phyloP scores from a whole-genome alignment of 768 basidiomycete genomes.

The Chalciporus sphaerocephalus region DNA sequence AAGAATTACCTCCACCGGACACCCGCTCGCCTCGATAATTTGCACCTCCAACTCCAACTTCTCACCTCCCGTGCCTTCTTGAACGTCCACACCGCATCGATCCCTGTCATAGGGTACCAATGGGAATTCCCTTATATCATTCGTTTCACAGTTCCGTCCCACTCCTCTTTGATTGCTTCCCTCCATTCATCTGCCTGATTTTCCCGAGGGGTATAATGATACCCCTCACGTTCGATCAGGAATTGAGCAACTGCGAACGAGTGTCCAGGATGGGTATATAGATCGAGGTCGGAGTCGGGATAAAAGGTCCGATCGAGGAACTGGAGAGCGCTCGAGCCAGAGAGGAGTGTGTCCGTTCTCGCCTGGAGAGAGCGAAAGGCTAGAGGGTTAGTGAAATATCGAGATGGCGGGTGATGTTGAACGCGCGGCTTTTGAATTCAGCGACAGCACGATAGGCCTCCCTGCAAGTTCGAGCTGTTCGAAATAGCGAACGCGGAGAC shows the following conservation, averaged over 20 bases:
- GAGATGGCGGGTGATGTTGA: conserved; percentile 33
- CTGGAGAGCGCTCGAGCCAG: conserved; percentile 51
- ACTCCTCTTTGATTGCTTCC: conserved; percentile 3
- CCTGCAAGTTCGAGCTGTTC: conserved; percentile 22
- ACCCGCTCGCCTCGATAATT: conserved; percentile 30
- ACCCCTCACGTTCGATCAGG: conserved; percentile 30
- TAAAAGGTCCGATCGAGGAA: conserved; percentile 45
- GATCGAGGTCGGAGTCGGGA: conserved; percentile 46
- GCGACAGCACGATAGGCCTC: conserved; percentile 10
- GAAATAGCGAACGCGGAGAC: conserved; percentile 24
- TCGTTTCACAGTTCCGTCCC: conserved; percentile 18
- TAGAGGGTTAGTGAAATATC: conserved; percentile 35
- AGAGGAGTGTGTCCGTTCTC: conserved; percentile 43
- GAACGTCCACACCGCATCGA: conserved; percentile 23
- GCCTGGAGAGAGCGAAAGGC: conserved; percentile 43
- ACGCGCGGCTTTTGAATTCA: conserved; percentile 26
- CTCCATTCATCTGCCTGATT: conserved; percentile 19
- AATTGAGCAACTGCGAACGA: conserved; percentile 33
- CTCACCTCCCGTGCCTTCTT: conserved; percentile 7
- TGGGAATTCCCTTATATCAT: rapidly evolving
- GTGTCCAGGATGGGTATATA: conserved; percentile 39
- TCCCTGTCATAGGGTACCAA: neutral
- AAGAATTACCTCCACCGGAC: conserved; percentile 33
- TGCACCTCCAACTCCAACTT: conserved; percentile 33
- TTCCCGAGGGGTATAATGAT: conserved; percentile 23